Percentiles rank a stretch among this genome's conserved stretches.
phyloP scores from a whole-genome alignment of 2,329 filamentous ascomycete genomes.

The Epicoccum nigrum region DNA sequence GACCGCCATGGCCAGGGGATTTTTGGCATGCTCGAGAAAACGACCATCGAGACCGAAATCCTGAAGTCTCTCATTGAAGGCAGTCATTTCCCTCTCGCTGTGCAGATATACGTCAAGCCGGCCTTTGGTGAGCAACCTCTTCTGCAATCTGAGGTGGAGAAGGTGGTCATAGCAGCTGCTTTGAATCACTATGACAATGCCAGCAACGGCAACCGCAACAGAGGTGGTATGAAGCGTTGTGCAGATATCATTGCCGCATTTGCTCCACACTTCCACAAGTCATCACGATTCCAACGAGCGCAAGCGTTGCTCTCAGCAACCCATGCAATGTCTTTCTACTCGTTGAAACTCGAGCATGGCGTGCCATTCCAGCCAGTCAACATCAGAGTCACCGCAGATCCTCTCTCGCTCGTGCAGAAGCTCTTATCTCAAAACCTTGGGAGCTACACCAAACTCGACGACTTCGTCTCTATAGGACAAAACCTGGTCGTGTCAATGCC shows the following conservation, averaged over 20 bases:
- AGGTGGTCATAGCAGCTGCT: conserved; percentile 67
- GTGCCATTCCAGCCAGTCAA: conserved; percentile 81
- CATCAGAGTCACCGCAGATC: conserved; percentile 77
- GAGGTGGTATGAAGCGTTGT: conserved; percentile 78
- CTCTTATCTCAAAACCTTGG: conserved; percentile 76
- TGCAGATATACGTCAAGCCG: conserved; percentile 64
- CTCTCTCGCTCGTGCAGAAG: conserved; percentile 73
- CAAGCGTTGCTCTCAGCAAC: conserved; percentile 74
- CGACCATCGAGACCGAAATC: conserved; percentile 72
- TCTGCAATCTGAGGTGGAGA: conserved; percentile 58
- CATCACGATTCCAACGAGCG: conserved; percentile 60
- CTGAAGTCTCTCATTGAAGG: conserved; percentile 70
- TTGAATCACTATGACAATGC: conserved; percentile 80
- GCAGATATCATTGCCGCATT: conserved; percentile 66
- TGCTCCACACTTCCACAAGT: conserved; percentile 61
- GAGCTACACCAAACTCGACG: conserved; percentile 76
- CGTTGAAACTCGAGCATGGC: conserved; percentile 77
- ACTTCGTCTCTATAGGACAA: conserved; percentile 71
- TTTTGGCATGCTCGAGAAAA: conserved; percentile 63
- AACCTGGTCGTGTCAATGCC: conserved; percentile 62
- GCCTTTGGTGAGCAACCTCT: conserved; percentile 59
- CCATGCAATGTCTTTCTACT: conserved; percentile 76
- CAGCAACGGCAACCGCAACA: conserved; percentile 77
- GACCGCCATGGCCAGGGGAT: conserved; percentile 55
- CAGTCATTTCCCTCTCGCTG: conserved; percentile 67